phyloP scores from a whole-genome alignment of 1,139 yeast genomes.

The Debaryomycetaceae sp. region DNA sequence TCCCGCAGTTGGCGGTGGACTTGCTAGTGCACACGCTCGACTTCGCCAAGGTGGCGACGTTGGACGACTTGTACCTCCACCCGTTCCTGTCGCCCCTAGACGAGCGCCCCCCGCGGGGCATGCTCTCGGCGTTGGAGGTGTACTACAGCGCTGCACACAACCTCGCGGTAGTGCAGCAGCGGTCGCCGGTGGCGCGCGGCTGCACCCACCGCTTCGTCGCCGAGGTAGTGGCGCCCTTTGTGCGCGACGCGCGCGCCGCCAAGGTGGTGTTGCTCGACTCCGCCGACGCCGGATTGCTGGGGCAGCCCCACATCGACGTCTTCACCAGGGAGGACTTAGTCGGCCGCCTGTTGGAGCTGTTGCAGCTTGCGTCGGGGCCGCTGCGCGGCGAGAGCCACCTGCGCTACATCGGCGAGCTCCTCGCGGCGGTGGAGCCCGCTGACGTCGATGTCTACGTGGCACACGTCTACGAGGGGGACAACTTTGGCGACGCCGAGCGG shows the following conservation, averaged over 20 bases:
- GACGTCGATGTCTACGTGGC: constrained; percentile 31
- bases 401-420: constrained; percentile 13
- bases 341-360: constrained; percentile 26
- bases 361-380: constrained; percentile 16
- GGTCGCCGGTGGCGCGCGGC: constrained; percentile 80
- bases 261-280: constrained; percentile 65
- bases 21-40: constrained; percentile 61
- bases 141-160: constrained; percentile 36
- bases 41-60: constrained; percentile 46
- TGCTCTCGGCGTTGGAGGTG: constrained; percentile 44
- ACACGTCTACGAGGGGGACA: constrained; percentile 87
- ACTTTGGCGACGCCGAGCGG: constrained; percentile 63
- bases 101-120: constrained; percentile 12
- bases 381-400: constrained; percentile 13
- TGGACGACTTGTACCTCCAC: constrained; percentile 60
- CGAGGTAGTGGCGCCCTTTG: constrained; percentile 51
- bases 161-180: constrained; percentile 65
- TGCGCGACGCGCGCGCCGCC: constrained; percentile 33
- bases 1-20: constrained; percentile 81
- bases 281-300: constrained; percentile 56
- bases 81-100: constrained; percentile 87
- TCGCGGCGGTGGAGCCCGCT: constrained; percentile 10
- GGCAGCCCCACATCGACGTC: constrained; percentile 25
- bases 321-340: constrained; percentile 33
- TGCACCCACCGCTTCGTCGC: constrained; percentile 47